Percentiles rank a stretch among this genome's conserved stretches.
phyloP scores from a whole-genome alignment of 305 asterid genomes.

The Ilex paraguariensis region DNA sequence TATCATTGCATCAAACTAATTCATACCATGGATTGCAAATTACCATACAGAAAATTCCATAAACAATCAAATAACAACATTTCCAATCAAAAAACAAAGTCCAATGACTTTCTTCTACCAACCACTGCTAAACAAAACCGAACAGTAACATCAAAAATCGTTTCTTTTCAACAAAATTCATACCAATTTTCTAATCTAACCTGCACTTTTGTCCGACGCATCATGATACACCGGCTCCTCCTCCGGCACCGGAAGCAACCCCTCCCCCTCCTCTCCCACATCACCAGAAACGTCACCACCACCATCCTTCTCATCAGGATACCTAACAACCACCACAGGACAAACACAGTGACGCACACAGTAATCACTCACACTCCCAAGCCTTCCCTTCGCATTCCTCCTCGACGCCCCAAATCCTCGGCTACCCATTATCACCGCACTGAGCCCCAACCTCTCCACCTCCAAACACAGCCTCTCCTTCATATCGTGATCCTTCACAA shows the following conservation, averaged over 20 bases:
- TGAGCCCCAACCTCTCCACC: slow-evolving; percentile 74
- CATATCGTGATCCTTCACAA: slow-evolving; percentile 81
- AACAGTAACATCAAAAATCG: background rate
- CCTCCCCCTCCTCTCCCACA: slow-evolving; percentile 23
- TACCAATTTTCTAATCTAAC: slow-evolving; percentile 14
- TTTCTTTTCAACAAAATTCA: background rate
- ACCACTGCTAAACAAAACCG: background rate
- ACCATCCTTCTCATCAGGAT: slow-evolving; percentile 60
- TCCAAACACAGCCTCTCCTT: slow-evolving; percentile 80
- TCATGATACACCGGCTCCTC: slow-evolving; percentile 60
- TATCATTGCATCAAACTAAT: too few species aligned
- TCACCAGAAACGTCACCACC: slow-evolving; percentile 17
- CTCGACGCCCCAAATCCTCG: slow-evolving; percentile 73
- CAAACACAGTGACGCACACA: slow-evolving; percentile 81
- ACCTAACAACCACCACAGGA: slow-evolving; percentile 74
- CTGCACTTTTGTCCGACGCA: slow-evolving; percentile 56
- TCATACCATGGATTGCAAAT: too few species aligned
- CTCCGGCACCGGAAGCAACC: slow-evolving; percentile 66
- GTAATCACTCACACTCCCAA: slow-evolving; percentile 83
- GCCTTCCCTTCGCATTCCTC: slow-evolving; percentile 52
- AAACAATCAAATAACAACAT: too few species aligned
- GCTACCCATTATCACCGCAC: slow-evolving; percentile 79
- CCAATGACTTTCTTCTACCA: too few species aligned
- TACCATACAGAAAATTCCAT: too few species aligned
- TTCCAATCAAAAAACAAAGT: too few species aligned